Conservation (phyloP, 2,329 filamentous ascomycete species). For the Aspergillus thermomutatus region DNA sequence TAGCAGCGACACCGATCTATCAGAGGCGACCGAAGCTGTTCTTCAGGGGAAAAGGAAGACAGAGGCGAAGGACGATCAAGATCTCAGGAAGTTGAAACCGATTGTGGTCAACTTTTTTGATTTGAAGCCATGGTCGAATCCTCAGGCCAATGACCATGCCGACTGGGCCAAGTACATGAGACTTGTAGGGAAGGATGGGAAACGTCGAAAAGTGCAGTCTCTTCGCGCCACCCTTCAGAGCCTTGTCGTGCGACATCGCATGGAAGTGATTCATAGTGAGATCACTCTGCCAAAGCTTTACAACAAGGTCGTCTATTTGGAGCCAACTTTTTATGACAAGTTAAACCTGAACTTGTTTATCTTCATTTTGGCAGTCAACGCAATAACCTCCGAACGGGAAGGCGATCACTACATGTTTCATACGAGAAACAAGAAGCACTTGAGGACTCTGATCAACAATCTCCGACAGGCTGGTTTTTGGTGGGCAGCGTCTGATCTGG, state of each 20-base stretch:
- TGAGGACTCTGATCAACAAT: slow-evolving; percentile 71
- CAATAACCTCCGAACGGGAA: slow-evolving; percentile 78
- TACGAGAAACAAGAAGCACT: slow-evolving; percentile 62
- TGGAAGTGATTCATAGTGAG: slow-evolving; percentile 65
- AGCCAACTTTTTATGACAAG: slow-evolving; percentile 82
- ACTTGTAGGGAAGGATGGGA: slow-evolving; percentile 56
- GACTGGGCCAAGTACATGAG: slow-evolving; percentile 74
- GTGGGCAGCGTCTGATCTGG: slow-evolving; percentile 70
- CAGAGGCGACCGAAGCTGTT: slow-evolving; percentile 29
- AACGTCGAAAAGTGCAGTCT: slow-evolving; percentile 39
- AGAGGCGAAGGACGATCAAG: slow-evolving; percentile 48
- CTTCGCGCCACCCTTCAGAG: slow-evolving; percentile 69
- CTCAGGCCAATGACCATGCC: slow-evolving; percentile 53
- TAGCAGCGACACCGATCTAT: slow-evolving; percentile 30
- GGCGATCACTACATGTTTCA: slow-evolving; percentile 91
- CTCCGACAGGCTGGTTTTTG: slow-evolving; percentile 82
- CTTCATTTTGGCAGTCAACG: slow-evolving; percentile 79
- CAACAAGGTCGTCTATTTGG: slow-evolving; percentile 68
- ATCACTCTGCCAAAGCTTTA: slow-evolving; percentile 66
- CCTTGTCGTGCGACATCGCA: slow-evolving; percentile 75
- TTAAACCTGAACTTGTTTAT: slow-evolving; percentile 80
- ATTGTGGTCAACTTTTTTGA: slow-evolving; percentile 70
- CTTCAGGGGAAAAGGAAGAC: slow-evolving; percentile 34
- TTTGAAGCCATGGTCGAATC: slow-evolving; percentile 74
- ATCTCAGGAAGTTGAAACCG: slow-evolving; percentile 60